phyloP scores from a whole-genome alignment of 176 grass and related monocot species.

The Rhynchospora tenuis region DNA sequence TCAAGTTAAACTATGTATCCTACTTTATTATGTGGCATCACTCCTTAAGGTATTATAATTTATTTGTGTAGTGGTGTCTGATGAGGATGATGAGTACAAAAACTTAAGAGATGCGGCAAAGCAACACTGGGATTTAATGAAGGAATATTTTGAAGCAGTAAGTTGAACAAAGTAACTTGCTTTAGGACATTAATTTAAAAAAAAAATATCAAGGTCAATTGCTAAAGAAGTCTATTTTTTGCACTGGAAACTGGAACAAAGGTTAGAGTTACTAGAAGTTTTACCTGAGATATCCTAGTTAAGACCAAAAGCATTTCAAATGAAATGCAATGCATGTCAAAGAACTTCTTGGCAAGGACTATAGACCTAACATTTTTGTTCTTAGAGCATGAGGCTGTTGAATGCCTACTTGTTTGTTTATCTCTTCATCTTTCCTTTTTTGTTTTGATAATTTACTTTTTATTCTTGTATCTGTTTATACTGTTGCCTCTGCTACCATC shows the following conservation, averaged over 20 bases:
- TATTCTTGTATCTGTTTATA: background rate
- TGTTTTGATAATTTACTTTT: conserved; percentile 6
- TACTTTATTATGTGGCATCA: background rate
- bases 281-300: background rate
- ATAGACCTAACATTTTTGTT: conserved; percentile 4
- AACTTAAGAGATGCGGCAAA: conserved; percentile 60
- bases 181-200: background rate
- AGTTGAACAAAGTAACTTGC: background rate
- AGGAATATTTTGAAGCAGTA: conserved; percentile 87
- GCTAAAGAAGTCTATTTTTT: background rate
- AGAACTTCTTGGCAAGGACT: background rate
- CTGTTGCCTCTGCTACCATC: conserved; percentile 18
- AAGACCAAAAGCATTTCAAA: background rate
- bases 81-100: conserved; percentile 68
- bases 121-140: conserved; percentile 84
- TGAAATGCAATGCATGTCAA: background rate
- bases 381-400: background rate
- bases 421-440: background rate
- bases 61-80: conserved; percentile 24
- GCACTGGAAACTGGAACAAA: background rate
- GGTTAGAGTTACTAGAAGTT: background rate
- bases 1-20: background rate
- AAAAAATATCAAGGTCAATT: background rate
- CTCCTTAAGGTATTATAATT: background rate
- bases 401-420: background rate